Conservation (phyloP, 1,284 basidiomycete species). For the Papiliotrema flavescens region DNA sequence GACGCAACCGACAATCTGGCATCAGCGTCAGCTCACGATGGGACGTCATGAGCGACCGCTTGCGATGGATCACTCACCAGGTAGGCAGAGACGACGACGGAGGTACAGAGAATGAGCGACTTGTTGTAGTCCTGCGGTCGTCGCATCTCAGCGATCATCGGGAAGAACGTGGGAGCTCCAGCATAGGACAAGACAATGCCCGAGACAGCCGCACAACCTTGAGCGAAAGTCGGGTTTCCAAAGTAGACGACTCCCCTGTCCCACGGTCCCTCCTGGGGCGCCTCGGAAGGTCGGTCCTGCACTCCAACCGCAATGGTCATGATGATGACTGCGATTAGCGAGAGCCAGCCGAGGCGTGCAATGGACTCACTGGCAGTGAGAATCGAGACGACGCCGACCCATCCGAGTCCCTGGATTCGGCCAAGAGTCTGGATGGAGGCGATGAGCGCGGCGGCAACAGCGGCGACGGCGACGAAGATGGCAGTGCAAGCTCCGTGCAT, state of each 20-base stretch:
- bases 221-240: constrained; percentile 28
- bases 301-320: constrained; percentile 46
- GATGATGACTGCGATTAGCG: constrained; percentile 35
- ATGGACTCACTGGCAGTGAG: neutral
- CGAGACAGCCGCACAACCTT: constrained; percentile 40
- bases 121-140: constrained; percentile 29
- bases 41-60: neutral
- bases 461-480: constrained; percentile 40
- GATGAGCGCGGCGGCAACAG: constrained; percentile 29
- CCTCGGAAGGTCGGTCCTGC: constrained; percentile 35
- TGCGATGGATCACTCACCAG: constrained; percentile 9
- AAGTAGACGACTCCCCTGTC: constrained; percentile 26
- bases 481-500: constrained; percentile 43
- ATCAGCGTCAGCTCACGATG: neutral
- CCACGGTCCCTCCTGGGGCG: constrained; percentile 24
- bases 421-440: constrained; percentile 45
- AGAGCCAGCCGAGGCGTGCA: neutral
- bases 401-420: constrained; percentile 43
- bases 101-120: constrained; percentile 27
- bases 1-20: constrained; percentile 16
- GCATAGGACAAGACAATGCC: constrained; percentile 41
- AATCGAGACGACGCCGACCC: constrained; percentile 27
- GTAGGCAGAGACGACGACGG: constrained; percentile 31
- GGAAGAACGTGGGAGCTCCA: constrained; percentile 7
- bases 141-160: constrained; percentile 26